Percentiles rank a stretch among this genome's conserved stretches.
These are phyloP conservation scores for Casuarina equisetifolia DNA, from an alignment of 306 rosid genomes.

Conservation along the genomic window DNA sequence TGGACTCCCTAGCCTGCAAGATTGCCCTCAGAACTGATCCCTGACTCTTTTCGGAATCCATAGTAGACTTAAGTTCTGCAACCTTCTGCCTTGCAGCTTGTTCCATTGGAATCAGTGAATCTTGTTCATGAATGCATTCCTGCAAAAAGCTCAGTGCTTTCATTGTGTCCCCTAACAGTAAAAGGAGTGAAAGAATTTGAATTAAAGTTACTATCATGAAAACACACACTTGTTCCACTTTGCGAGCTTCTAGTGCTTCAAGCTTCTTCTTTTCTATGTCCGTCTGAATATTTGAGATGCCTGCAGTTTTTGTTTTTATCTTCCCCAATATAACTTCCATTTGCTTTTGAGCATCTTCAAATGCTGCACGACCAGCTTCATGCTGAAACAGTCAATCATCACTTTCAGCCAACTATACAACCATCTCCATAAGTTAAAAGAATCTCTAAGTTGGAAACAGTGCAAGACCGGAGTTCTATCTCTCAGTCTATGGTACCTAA, in stretches of 20 bases:
- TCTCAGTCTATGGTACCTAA: not conserved
- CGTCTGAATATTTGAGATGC: constrained; percentile 49
- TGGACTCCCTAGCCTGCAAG: constrained; percentile 72
- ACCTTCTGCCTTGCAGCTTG: constrained; percentile 95
- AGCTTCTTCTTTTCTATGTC: constrained; percentile 63
- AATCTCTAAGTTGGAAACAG: not conserved
- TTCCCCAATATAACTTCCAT: constrained; percentile 58
- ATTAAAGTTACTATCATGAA: constrained; percentile 10
- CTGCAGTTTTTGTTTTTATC: constrained; percentile 49
- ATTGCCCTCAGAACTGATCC: constrained; percentile 86
- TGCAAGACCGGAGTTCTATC: not conserved
- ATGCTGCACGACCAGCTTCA: constrained; percentile 71
- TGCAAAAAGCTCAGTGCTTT: constrained; percentile 33
- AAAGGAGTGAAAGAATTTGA: not conserved
- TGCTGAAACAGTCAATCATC: constrained; percentile 53
- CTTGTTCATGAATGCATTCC: constrained; percentile 79
- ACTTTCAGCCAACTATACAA: constrained; percentile 20
- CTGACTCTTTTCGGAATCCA: constrained; percentile 92
- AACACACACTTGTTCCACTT: constrained; percentile 69
- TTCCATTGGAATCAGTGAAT: constrained; percentile 75
- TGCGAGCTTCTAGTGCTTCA: constrained; percentile 64
- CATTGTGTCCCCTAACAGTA: constrained; percentile 18
- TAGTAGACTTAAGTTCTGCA: constrained; percentile 79
- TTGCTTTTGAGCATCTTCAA: constrained; percentile 69
- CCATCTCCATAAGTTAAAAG: constrained; percentile 11